A percentile compares a stretch with the other conserved stretches of the same genome.
Evolutionary conservation across 805 yeast species (phyloP).

Genomic region (Sugiyamaella qingdaonensis): DNA sequence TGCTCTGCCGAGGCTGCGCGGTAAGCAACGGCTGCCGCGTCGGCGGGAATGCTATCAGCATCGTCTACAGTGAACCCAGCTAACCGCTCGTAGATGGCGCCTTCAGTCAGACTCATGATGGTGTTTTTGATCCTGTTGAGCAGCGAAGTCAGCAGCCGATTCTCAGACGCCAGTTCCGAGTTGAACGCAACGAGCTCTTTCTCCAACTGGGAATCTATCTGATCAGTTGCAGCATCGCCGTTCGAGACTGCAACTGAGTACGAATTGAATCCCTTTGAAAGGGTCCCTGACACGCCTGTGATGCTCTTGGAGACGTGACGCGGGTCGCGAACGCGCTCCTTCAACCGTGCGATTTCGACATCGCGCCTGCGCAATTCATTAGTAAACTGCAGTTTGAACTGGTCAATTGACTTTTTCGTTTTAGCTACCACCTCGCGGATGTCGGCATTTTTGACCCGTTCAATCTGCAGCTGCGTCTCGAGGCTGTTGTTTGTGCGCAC

Average conservation of each 20-base stretch:
- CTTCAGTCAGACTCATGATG: slow-evolving; percentile 6
- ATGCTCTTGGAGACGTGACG: slow-evolving; percentile 10
- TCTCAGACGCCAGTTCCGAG: slow-evolving; percentile 17
- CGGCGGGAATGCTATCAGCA: background rate
- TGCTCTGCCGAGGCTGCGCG: slow-evolving; percentile 10
- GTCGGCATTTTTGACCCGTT: slow-evolving; percentile 7
- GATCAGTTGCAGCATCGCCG: background rate
- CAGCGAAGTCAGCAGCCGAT: slow-evolving; percentile 16
- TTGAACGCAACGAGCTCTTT: slow-evolving; percentile 10
- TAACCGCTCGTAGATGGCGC: slow-evolving; percentile 5
- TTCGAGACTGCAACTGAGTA: slow-evolving; percentile 1
- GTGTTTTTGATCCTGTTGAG: slow-evolving; percentile 14
- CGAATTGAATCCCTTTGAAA: slow-evolving; percentile 15
- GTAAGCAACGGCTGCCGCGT: slow-evolving; percentile 12
- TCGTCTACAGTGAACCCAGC: slow-evolving; percentile 4
- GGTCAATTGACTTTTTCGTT: slow-evolving; percentile 11
- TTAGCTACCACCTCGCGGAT: slow-evolving; percentile 6
- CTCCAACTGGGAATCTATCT: background rate
- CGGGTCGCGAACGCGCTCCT: slow-evolving; percentile 22
- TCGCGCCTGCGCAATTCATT: slow-evolving; percentile 25
- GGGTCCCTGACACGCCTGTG: slow-evolving; percentile 17
- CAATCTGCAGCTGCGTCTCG: slow-evolving; percentile 4
- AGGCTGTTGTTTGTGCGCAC: slow-evolving; percentile 6
- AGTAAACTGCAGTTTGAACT: slow-evolving; percentile 18
- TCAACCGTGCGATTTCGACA: slow-evolving; percentile 20